Evolutionary conservation across 352 stramenopile genomes (phyloP), one percentile per base, ranked within the genome.

Genomic region (Globisporangium irregulare): DNA sequence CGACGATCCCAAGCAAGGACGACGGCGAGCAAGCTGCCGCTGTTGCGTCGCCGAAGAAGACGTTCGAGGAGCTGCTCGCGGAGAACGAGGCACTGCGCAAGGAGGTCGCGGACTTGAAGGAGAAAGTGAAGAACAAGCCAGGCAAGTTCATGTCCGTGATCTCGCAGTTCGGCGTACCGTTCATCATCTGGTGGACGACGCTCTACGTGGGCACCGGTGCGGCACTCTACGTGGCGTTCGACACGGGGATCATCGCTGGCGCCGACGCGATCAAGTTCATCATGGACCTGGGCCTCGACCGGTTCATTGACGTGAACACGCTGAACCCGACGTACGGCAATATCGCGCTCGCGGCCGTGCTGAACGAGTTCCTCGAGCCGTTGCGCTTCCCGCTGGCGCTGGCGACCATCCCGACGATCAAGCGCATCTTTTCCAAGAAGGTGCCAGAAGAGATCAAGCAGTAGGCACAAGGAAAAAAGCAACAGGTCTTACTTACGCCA

Each of bases 261-360:
- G 69, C 80, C n/a, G 83, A 90, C 54, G 88, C 89, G 62, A 92
- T 96, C 56, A 82, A 97, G 61, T 86, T 94, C 53, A 79, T 96
- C 66, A 89, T 91, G 76, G 79, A 81, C 56, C 76, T 96, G 25
- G 89, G 89, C 0, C 75, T 95, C 24, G 89, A 96, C 73, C 77
- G 78, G 46, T 78, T 89, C 66, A 84, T 96, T 55, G 87, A 95
- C 73, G 75, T 88, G 7, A 70, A 78, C 61, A 75, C 73, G 29
- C 71, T 97, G 15, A 86, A 96, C 79, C 90, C 90, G 41, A 93
- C 80, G 56, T 89, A 96, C 68, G 87, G 89, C 48, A 96, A 96
- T 76, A 84, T 95, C 38, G 88, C 88, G 66, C 80, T 96, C 57
- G 87, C 90, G 36, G 76, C 94, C 43, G 79, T 96, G 22, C 73